Percentiles rank a stretch among this genome's conserved stretches.
phyloP scores from a whole-genome alignment of 2,329 filamentous ascomycete genomes.

The Talaromyces sp. region DNA sequence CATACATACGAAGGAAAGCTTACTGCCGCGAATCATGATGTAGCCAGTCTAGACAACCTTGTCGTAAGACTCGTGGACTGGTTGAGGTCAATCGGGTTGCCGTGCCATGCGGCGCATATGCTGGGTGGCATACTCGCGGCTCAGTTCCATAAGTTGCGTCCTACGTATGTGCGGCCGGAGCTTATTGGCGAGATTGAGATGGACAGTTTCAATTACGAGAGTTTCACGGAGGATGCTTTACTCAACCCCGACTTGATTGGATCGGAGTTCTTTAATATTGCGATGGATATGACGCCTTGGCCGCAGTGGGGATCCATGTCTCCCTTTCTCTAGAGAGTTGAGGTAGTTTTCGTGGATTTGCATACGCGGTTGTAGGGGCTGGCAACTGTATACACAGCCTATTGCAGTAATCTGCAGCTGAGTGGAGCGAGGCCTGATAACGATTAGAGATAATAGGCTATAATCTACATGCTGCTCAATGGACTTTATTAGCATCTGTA shows the following conservation, averaged over 20 bases:
- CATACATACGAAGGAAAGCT: conserved; percentile 36
- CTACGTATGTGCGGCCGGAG: background rate
- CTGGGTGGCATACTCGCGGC: conserved; percentile 38
- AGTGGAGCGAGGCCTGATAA: too few species aligned
- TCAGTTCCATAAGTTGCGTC: conserved; percentile 12
- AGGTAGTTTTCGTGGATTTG: too few species aligned
- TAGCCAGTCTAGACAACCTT: conserved; percentile 33
- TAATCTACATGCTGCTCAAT: too few species aligned
- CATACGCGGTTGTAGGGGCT: too few species aligned
- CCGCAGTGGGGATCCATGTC: conserved; percentile 6
- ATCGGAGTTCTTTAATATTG: conserved; percentile 11
- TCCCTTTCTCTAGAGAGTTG: too few species aligned
- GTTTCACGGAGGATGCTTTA: background rate
- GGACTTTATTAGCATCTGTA: too few species aligned
- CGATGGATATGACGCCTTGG: conserved; percentile 8
- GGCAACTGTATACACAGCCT: too few species aligned
- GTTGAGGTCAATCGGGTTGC: conserved; percentile 42
- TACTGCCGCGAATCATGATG: conserved; percentile 29
- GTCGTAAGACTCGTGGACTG: conserved; percentile 37
- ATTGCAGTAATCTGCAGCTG: too few species aligned
- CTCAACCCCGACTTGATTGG: conserved; percentile 5
- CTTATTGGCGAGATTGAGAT: background rate
- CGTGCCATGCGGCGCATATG: conserved; percentile 43
- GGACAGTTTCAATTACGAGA: background rate
- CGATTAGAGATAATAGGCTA: too few species aligned